These are phyloP conservation scores for Fragaria nilgerrensis DNA, from an alignment of 306 rosid genomes.

Conservation along the genomic window DNA sequence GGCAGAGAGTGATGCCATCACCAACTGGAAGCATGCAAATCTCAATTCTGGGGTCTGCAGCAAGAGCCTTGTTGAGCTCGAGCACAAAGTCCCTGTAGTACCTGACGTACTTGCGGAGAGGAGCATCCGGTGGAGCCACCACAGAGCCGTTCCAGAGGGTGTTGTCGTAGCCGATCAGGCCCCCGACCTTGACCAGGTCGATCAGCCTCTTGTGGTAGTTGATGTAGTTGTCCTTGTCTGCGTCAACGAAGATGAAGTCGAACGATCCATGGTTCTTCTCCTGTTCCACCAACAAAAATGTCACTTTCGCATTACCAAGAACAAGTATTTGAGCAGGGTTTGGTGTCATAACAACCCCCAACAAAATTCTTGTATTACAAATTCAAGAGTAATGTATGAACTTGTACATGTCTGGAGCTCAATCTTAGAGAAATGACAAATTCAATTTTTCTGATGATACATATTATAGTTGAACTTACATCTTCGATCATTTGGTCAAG, in stretches of 20 bases:
- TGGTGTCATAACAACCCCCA: too few relatives aligned
- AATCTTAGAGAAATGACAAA: background rate
- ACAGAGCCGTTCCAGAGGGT: constrained; percentile 94
- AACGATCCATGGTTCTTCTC: constrained; percentile 67
- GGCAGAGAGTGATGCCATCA: constrained; percentile 90
- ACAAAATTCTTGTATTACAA: background rate
- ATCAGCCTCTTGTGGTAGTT: constrained; percentile 88
- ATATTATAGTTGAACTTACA: constrained; percentile 24
- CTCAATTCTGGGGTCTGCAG: constrained; percentile 84
- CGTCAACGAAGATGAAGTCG: constrained; percentile 85
- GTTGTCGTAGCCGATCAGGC: constrained; percentile 87
- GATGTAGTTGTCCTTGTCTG: constrained; percentile 88
- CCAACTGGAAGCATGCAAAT: constrained; percentile 89
- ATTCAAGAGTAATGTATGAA: background rate
- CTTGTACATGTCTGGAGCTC: background rate
- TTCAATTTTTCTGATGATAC: background rate
- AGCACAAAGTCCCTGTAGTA: constrained; percentile 81
- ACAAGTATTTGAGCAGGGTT: background rate
- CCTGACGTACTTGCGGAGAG: constrained; percentile 77
- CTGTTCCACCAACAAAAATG: constrained; percentile 22
- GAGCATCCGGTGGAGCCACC: constrained; percentile 87
- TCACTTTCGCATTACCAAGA: background rate
- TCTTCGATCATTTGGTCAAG: constrained; percentile 71
- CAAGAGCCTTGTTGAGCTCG: constrained; percentile 82
- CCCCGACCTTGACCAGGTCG: constrained; percentile 77